phyloP scores from a whole-genome alignment of 2,329 filamentous ascomycete species.

The Paraconiothyrium sp. region DNA sequence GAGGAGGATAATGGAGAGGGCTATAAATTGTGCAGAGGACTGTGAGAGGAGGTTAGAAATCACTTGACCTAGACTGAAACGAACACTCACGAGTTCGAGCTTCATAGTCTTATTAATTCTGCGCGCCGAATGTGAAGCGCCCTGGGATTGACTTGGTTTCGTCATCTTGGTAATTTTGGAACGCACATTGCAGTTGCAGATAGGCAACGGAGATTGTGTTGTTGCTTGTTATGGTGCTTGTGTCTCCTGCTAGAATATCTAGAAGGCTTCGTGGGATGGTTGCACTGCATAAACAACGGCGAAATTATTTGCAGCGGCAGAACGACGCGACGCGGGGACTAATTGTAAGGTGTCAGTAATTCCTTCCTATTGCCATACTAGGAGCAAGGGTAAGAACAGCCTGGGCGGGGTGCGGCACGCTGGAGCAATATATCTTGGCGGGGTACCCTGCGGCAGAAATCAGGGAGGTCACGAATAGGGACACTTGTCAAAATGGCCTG shows the following conservation, averaged over 20 bases:
- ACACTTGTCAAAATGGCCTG: not conserved
- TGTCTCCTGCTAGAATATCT: not conserved
- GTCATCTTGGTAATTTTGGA: conserved; percentile 9
- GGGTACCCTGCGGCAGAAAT: conserved; percentile 17
- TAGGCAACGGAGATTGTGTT: not conserved
- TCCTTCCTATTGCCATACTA: conserved; percentile 11
- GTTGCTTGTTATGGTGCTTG: not conserved
- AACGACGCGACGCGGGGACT: not conserved
- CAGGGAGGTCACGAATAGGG: not conserved
- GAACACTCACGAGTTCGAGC: conserved; percentile 8
- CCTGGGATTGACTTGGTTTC: conserved; percentile 2
- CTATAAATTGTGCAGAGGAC: conserved; percentile 10
- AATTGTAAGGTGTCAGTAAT: not conserved
- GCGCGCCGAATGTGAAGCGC: not conserved
- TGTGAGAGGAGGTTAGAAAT: not conserved
- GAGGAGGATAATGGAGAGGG: conserved; percentile 5
- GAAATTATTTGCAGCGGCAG: conserved; percentile 8
- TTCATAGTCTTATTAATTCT: conserved; percentile 1
- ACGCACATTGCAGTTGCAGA: not conserved
- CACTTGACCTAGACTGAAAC: not conserved
- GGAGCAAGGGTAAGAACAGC: conserved; percentile 10
- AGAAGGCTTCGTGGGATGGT: not conserved
- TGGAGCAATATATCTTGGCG: conserved; percentile 18
- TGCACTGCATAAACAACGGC: not conserved
- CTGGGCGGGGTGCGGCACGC: conserved; percentile 12